Percentiles rank a stretch among this genome's conserved stretches.
These are phyloP conservation scores for Rhynchosporium agropyri DNA, from an alignment of 2,329 filamentous ascomycete species.

Conservation along the genomic window DNA sequence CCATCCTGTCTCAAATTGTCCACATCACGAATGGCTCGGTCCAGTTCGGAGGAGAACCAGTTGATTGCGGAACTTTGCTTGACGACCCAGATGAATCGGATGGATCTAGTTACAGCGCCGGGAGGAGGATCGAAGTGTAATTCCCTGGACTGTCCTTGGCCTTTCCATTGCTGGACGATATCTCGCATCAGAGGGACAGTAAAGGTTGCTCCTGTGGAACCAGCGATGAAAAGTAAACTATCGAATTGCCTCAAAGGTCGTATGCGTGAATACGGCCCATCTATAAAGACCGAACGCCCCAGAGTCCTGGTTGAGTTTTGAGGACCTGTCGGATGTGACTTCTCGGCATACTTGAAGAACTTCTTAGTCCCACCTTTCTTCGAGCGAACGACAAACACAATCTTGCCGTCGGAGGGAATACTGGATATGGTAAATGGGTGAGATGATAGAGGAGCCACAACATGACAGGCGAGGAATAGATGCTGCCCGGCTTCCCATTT, in stretches of 20 bases:
- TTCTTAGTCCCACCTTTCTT: conserved; percentile 55
- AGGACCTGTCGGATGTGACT: conserved; percentile 36
- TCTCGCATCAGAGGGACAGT: conserved; percentile 86
- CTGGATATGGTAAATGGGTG: conserved; percentile 68
- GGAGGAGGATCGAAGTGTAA: conserved; percentile 22
- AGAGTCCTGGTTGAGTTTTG: conserved; percentile 24
- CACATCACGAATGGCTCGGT: conserved; percentile 48
- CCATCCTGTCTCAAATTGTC: conserved; percentile 43
- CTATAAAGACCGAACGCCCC: conserved; percentile 50
- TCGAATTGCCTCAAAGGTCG: conserved; percentile 61
- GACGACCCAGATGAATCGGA: conserved; percentile 62
- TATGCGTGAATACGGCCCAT: conserved; percentile 56
- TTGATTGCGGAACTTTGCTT: conserved; percentile 54
- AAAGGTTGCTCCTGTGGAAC: conserved; percentile 70
- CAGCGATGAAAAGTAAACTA: conserved; percentile 60
- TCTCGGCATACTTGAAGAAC: conserved; percentile 55
- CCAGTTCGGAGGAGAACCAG: conserved; percentile 57
- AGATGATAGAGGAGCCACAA: conserved; percentile 58
- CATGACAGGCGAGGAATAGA: conserved; percentile 61
- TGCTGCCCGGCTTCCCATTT: conserved; percentile 65
- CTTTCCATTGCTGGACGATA: conserved; percentile 51
- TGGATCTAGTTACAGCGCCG: conserved; percentile 49
- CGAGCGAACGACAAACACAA: conserved; percentile 59
- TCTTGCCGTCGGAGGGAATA: conserved; percentile 54
- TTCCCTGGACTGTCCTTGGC: conserved; percentile 31